These are phyloP conservation scores for Biscogniauxia marginata DNA, from an alignment of 2,329 filamentous ascomycete species.

Conservation along the genomic window DNA sequence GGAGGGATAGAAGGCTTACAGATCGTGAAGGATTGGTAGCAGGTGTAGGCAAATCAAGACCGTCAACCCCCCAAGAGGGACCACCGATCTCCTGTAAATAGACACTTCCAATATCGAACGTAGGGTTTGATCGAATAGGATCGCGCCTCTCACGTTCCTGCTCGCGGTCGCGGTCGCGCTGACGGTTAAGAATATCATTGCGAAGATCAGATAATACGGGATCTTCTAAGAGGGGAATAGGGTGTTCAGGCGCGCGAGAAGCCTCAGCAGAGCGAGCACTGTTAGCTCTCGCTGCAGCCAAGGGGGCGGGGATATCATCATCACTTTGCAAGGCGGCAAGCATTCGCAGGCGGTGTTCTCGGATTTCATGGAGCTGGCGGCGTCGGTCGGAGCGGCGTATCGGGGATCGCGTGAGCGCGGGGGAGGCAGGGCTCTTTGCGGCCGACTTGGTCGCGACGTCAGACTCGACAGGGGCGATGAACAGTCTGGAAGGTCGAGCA, in stretches of 20 bases:
- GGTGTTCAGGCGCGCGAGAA: background rate
- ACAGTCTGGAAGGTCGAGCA: slow-evolving; percentile 36
- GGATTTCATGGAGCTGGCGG: slow-evolving; percentile 35
- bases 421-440: slow-evolving; percentile 27
- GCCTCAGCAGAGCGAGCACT: background rate
- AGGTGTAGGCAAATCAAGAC: background rate
- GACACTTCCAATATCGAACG: background rate
- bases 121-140: background rate
- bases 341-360: slow-evolving; percentile 32
- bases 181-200: background rate
- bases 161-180: background rate
- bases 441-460: slow-evolving; percentile 39
- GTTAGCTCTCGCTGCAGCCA: background rate
- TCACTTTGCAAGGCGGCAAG: slow-evolving; percentile 22
- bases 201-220: background rate
- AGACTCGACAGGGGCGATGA: slow-evolving; percentile 46
- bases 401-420: slow-evolving; percentile 36
- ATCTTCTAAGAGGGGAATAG: background rate
- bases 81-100: background rate
- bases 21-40: background rate
- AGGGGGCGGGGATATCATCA: slow-evolving; percentile 3
- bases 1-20: background rate
- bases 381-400: slow-evolving; percentile 37
- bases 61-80: background rate
- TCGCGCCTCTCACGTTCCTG: background rate